Evolutionary conservation across 805 yeast species (phyloP).

Genomic region (Suhomyces sp.): DNA sequence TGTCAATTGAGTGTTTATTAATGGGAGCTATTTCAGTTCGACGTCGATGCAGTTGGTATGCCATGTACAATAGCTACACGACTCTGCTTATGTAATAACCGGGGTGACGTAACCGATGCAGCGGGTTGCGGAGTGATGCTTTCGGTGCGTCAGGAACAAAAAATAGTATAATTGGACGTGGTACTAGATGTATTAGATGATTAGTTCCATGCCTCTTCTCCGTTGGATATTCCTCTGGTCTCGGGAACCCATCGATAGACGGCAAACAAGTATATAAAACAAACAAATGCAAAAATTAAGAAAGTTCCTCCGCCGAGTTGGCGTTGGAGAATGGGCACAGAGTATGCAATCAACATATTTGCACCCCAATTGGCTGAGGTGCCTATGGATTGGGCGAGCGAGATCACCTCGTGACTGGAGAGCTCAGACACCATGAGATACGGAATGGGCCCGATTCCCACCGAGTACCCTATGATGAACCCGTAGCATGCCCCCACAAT

Average conservation of each 20-base stretch:
- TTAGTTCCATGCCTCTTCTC: slow-evolving; percentile 2
- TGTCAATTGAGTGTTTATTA: not conserved
- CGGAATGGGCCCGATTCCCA: slow-evolving; percentile 38
- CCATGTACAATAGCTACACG: not conserved
- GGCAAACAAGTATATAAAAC: slow-evolving; percentile 16
- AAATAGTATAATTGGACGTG: not conserved
- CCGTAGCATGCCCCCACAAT: slow-evolving; percentile 29
- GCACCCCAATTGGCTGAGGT: slow-evolving; percentile 35
- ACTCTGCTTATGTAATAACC: not conserved
- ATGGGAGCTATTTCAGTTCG: not conserved
- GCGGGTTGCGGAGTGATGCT: not conserved
- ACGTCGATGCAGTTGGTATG: not conserved
- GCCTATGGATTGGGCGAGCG: slow-evolving; percentile 35
- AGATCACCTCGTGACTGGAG: slow-evolving; percentile 29
- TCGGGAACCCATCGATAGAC: slow-evolving; percentile 30
- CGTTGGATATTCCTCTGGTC: slow-evolving; percentile 20
- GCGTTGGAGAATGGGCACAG: slow-evolving; percentile 28
- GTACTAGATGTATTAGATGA: not conserved
- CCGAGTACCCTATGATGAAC: slow-evolving; percentile 31
- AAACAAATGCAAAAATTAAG: slow-evolving; percentile 22
- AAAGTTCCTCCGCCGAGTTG: slow-evolving; percentile 28
- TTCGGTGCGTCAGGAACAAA: not conserved
- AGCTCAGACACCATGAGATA: slow-evolving; percentile 38
- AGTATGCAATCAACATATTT: slow-evolving; percentile 29
- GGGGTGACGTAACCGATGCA: not conserved